These are phyloP conservation scores for Mucor sp. DNA, from an alignment of 371 early-diverging fungal species.

Conservation along the genomic window DNA sequence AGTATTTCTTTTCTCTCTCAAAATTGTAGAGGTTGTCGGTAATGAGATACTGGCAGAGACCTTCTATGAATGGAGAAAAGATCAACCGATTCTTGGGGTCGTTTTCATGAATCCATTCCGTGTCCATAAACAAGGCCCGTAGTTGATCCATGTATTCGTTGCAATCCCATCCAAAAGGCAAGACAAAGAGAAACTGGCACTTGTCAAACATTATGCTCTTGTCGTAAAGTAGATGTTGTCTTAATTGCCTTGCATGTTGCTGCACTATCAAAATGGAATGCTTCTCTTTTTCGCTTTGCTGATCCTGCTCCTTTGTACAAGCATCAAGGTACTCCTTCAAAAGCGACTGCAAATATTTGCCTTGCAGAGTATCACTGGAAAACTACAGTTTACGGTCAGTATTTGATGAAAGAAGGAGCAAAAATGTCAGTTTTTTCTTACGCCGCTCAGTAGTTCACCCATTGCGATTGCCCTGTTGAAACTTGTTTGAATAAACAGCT, in stretches of 20 bases:
- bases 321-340: not conserved
- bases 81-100: not conserved
- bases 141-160: not conserved
- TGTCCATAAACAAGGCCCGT: not conserved
- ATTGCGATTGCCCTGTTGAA: not conserved
- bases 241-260: not conserved
- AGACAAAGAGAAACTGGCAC: not conserved
- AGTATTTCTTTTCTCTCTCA: not conserved
- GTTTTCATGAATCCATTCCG: not conserved
- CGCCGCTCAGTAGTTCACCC: not conserved
- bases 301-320: not conserved
- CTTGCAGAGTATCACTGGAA: not conserved
- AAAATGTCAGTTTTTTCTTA: not conserved
- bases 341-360: not conserved
- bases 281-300: not conserved
- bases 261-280: not conserved
- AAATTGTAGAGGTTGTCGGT: not conserved
- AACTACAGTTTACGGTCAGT: not conserved
- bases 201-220: not conserved
- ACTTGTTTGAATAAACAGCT: not conserved
- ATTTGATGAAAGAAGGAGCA: no score
- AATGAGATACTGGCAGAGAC: not conserved
- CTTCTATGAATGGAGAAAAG: not conserved
- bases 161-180: not conserved
- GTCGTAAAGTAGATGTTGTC: not conserved